A percentile compares a stretch with the other conserved stretches of the same genome.
These are phyloP conservation scores for Claviceps pusilla DNA, from an alignment of 2,329 filamentous ascomycete genomes.

Conservation along the genomic window DNA sequence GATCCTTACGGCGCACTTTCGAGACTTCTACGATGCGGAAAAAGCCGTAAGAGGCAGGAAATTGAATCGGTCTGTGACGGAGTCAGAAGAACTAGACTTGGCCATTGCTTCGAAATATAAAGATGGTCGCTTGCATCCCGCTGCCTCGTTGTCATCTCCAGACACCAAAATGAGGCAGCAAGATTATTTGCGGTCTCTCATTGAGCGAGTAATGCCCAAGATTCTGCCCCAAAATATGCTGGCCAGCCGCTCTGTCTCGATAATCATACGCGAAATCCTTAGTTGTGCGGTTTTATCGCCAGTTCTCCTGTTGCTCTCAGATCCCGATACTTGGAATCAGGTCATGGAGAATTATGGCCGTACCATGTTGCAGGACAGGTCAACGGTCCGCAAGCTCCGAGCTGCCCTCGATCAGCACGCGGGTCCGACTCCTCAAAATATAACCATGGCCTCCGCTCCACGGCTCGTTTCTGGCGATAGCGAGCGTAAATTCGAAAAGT, in stretches of 20 bases:
- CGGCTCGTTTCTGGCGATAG: conserved; percentile 68
- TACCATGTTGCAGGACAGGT: conserved; percentile 82
- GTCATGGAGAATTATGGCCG: conserved; percentile 80
- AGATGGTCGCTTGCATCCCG: conserved; percentile 75
- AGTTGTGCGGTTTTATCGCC: conserved; percentile 81
- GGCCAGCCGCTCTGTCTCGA: conserved; percentile 65
- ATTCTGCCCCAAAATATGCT: conserved; percentile 61
- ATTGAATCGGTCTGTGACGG: conserved; percentile 77
- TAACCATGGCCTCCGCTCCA: conserved; percentile 56
- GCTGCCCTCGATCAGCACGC: conserved; percentile 90
- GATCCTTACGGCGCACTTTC: conserved; percentile 74
- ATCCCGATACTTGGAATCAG: conserved; percentile 97
- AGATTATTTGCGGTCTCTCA: conserved; percentile 67
- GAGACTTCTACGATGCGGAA: conserved; percentile 83
- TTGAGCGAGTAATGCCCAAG: conserved; percentile 55
- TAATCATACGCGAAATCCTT: conserved; percentile 78
- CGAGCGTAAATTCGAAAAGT: conserved; percentile 86
- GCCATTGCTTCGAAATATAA: conserved; percentile 91
- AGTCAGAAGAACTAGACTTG: conserved; percentile 88
- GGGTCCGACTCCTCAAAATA: conserved; percentile 55
- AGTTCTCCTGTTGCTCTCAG: conserved; percentile 62
- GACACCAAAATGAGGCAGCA: conserved; percentile 78
- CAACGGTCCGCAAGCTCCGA: conserved; percentile 80
- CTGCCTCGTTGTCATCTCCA: conserved; percentile 66
- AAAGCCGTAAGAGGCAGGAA: conserved; percentile 72